Percentiles rank a stretch among this genome's conserved stretches.
Evolutionary conservation across 768 basidiomycete species (phyloP).

Genomic region (Suillus cothurnatus): DNA sequence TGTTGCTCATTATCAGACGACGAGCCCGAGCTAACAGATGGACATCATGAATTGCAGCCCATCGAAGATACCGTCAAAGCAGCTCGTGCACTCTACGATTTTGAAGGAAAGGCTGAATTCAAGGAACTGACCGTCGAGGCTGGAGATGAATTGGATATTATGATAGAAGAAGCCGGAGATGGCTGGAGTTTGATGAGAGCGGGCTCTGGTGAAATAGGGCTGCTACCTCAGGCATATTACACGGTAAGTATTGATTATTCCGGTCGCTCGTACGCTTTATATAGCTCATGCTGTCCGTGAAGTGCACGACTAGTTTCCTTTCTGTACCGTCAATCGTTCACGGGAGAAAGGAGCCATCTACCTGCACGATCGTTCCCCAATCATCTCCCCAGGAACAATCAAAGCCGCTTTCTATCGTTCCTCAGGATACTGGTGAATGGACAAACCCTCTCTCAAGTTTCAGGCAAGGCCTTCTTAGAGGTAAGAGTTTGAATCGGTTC

Average conservation of each 20-base stretch:
- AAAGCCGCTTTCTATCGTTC: constrained; percentile 47
- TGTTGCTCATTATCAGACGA: constrained; percentile 51
- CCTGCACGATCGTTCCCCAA: constrained; percentile 52
- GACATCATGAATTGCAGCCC: constrained; percentile 21
- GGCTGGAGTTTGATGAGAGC: constrained; percentile 80
- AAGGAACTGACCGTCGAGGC: constrained; percentile 68
- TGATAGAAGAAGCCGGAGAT: constrained; percentile 72
- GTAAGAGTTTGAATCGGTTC: constrained; percentile 82
- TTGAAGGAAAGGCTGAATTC: constrained; percentile 76
- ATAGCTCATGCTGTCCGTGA: constrained; percentile 9
- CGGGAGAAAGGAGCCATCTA: constrained; percentile 38
- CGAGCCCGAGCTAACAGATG: constrained; percentile 43
- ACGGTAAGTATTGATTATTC: constrained; percentile 50
- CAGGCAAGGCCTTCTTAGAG: constrained; percentile 69
- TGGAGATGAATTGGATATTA: constrained; percentile 69
- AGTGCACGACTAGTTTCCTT: constrained; percentile 71
- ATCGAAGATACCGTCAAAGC: constrained; percentile 22
- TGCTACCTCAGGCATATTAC: constrained; percentile 73
- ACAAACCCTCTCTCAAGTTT: constrained; percentile 62
- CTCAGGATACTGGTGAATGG: constrained; percentile 76
- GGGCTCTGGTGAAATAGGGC: constrained; percentile 59
- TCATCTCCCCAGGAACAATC: constrained; percentile 31
- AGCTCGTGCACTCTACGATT: constrained; percentile 72
- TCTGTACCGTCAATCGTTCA: constrained; percentile 43
- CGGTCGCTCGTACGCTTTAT: background rate